Base-by-base conservation (phyloP, 129 eudicot genomes). In the Dittrichia graveolens region DNA sequence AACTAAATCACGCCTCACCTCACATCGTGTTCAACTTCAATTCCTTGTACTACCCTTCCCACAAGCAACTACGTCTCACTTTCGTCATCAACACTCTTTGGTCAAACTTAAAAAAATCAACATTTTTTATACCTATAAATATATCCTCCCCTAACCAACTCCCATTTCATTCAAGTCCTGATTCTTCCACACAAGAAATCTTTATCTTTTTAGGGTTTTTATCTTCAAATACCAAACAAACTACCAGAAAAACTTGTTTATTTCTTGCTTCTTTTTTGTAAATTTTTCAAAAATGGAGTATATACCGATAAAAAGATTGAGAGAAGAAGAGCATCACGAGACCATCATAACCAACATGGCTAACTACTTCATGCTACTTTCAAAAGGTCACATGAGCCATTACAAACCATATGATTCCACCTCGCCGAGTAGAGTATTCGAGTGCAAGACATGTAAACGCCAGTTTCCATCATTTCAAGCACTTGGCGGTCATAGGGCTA, bases 401-500 rank as follows among this genome's bases (percentile, higher is more conserved):
- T 24, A 45, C 31, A 75, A 65, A 5, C 42, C 59, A 19, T 40
- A 61, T 14, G 69, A 79, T 8, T 61, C 9, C 8, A 4, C 37
- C 59, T 52, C 79, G 2, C 63, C 79, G 3, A 61, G 60, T 48
- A 89, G 98, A 18, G 85, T 89, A 3, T 92, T 89, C 49, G 88
- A 83, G 80, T 92, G 98, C 74, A 92, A 89, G 62, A 92, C 98
- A 2, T 92, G 98, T 52, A 85, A 89, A 74, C 78, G 92, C 6
- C 89, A 85, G 61, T 92, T 92, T 43, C 67, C 92, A 0, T 92
- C 98, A n/a, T 92, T 92, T 54, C 98, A 92, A 64, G 98, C 98
- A 8, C 55, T 92, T 4, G 98, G 98, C 2, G 98, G 98, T 3
- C 98, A 92, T 78, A 84, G 98, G 52, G 96, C 98, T 5, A 92